These are phyloP conservation scores for Penstemon barbatus DNA, from an alignment of 257 asterid species.

Conservation along the genomic window DNA sequence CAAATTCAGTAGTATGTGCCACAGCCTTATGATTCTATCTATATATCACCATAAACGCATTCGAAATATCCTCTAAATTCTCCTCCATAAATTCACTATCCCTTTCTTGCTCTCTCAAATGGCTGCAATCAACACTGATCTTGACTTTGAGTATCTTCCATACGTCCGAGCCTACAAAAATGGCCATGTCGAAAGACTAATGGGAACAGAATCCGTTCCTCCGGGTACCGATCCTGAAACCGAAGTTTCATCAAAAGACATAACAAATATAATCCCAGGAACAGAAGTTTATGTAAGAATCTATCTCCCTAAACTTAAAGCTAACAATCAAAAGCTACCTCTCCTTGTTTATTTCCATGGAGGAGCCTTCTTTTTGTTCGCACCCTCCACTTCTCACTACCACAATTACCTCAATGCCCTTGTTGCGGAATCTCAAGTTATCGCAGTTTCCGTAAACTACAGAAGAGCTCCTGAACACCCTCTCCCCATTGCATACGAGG, in stretches of 20 bases:
- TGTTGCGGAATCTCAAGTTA: conserved; percentile 27
- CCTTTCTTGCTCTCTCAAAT: conserved; percentile 8
- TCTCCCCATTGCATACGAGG: conserved; percentile 45
- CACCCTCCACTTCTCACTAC: conserved; percentile 36
- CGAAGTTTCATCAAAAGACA: conserved; percentile 45
- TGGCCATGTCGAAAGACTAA: conserved; percentile 40
- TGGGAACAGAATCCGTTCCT: conserved; percentile 31
- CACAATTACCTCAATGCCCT: conserved; percentile 47
- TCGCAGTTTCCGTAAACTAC: conserved; percentile 38
- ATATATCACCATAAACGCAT: background rate
- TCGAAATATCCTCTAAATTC: conserved; percentile 13
- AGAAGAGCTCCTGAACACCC: conserved; percentile 57
- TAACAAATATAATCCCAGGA: conserved; percentile 31
- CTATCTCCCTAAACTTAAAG: conserved; percentile 38
- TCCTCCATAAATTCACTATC: background rate
- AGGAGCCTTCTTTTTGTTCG: conserved; percentile 41
- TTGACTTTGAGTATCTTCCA: conserved; percentile 38
- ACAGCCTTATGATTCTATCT: background rate
- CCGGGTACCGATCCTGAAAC: conserved; percentile 38
- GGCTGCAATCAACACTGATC: conserved; percentile 24
- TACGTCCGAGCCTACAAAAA: conserved; percentile 37
- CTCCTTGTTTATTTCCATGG: conserved; percentile 49
- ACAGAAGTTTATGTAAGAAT: conserved; percentile 46
- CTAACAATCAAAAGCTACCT: conserved; percentile 37
- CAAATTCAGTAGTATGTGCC: background rate